These are phyloP conservation scores for Colletotrichum siamense DNA, from an alignment of 2,329 filamentous ascomycete genomes.

Conservation along the genomic window DNA sequence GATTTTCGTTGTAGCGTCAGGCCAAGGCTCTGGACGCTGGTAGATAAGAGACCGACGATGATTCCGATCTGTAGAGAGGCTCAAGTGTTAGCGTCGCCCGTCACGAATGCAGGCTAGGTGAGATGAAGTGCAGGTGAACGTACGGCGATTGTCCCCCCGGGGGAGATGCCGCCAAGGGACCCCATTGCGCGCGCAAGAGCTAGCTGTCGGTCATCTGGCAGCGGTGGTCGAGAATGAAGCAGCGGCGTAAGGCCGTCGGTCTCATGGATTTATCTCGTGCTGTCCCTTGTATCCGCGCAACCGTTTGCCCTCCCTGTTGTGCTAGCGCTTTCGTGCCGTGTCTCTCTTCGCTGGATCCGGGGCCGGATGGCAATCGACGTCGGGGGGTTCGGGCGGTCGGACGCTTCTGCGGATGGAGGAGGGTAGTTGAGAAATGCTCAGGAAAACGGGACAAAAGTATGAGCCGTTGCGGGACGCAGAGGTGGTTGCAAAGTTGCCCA, in stretches of 20 bases:
- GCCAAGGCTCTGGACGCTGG: slow-evolving; percentile 92
- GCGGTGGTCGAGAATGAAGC: slow-evolving; percentile 21
- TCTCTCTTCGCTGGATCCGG: background rate
- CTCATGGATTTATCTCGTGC: slow-evolving; percentile 6
- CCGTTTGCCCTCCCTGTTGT: background rate
- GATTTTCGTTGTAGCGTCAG: slow-evolving; percentile 97
- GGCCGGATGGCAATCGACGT: background rate
- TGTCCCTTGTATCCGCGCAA: background rate
- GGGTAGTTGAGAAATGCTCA: background rate
- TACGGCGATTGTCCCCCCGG: slow-evolving; percentile 79
- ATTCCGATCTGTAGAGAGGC: slow-evolving; percentile 75
- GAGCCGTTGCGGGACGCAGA: background rate
- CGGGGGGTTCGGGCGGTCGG: background rate
- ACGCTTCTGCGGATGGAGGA: background rate
- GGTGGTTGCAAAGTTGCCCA: background rate
- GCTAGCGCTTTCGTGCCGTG: background rate
- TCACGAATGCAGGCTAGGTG: background rate
- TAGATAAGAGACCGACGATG: slow-evolving; percentile 89
- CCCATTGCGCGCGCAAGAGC: slow-evolving; percentile 62
- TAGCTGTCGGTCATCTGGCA: slow-evolving; percentile 53
- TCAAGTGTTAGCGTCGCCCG: background rate
- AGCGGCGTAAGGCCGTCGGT: slow-evolving; percentile 14
- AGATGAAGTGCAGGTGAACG: slow-evolving; percentile 30
- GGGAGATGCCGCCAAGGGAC: slow-evolving; percentile 76
- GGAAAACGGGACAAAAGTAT: background rate